Evolutionary conservation across 1,139 yeast genomes (phyloP).

Genomic region (Lodderomyces margitis): DNA sequence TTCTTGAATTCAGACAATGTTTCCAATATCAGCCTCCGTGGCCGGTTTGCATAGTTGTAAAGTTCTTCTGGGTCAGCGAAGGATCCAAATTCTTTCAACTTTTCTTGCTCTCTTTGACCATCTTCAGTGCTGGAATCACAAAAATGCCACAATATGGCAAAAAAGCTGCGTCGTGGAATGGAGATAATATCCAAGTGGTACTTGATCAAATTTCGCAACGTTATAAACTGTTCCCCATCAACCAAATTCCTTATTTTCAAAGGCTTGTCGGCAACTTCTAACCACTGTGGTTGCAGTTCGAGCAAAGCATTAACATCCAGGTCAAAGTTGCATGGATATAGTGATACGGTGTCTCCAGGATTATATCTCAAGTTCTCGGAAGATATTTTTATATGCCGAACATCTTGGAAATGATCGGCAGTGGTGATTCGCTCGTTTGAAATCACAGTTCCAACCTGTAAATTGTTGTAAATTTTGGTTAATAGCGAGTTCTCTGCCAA

Average conservation of each 20-base stretch:
- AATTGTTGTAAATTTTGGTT: constrained; percentile 8
- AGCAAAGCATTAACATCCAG: constrained; percentile 64
- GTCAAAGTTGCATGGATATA: constrained; percentile 73
- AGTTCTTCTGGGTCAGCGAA: constrained; percentile 75
- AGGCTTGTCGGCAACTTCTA: constrained; percentile 60
- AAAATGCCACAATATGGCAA: constrained; percentile 69
- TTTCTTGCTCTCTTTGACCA: constrained; percentile 64
- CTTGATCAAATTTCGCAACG: constrained; percentile 69
- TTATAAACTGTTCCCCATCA: constrained; percentile 52
- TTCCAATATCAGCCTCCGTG: constrained; percentile 84
- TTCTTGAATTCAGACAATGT: constrained; percentile 77
- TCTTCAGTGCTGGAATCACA: constrained; percentile 46
- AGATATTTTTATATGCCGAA: constrained; percentile 57
- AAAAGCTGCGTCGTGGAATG: constrained; percentile 83
- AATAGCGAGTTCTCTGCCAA: constrained; percentile 2
- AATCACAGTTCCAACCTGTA: constrained; percentile 41
- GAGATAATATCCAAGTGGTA: constrained; percentile 80
- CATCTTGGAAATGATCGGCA: constrained; percentile 84
- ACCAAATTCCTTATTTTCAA: constrained; percentile 26
- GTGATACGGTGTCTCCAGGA: constrained; percentile 80
- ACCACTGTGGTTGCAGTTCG: constrained; percentile 70
- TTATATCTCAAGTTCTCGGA: constrained; percentile 36
- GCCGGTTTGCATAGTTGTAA: constrained; percentile 86
- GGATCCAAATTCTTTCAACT: constrained; percentile 71
- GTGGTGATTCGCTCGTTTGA: constrained; percentile 62